Evolutionary conservation across 495 filamentous ascomycete species (phyloP).

Genomic region (Aspergillus nidulans): DNA sequence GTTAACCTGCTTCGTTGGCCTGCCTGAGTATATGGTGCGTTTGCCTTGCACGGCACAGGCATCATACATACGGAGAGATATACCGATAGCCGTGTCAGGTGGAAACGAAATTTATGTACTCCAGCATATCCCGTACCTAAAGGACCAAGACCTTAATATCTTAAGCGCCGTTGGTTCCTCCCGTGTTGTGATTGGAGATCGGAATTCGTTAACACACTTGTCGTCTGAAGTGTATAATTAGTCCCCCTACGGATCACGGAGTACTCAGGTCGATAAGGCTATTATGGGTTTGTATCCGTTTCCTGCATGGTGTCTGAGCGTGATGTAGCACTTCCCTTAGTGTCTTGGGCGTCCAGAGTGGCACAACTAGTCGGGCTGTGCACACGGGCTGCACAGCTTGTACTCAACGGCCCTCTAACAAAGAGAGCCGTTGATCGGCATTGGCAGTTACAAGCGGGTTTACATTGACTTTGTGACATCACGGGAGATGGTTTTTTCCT

Average conservation of each 20-base stretch:
- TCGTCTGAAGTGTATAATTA: background rate
- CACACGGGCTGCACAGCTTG: background rate
- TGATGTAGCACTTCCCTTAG: background rate
- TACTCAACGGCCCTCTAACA: background rate
- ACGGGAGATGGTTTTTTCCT: background rate
- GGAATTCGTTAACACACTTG: background rate
- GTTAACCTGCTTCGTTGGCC: background rate
- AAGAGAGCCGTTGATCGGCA: background rate
- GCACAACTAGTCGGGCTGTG: background rate
- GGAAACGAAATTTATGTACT: background rate
- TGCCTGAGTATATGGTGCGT: background rate
- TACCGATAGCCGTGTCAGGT: background rate
- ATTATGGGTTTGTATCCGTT: background rate
- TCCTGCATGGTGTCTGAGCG: background rate
- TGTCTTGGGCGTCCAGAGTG: background rate
- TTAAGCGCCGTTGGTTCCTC: background rate
- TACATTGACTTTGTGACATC: background rate
- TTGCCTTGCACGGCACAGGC: conserved; percentile 19
- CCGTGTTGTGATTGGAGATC: background rate
- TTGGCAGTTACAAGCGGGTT: background rate
- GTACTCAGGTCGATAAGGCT: background rate
- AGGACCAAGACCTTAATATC: background rate
- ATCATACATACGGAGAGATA: conserved; percentile 6
- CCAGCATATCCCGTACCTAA: no score
- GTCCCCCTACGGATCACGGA: background rate